Percentiles rank a stretch among this genome's conserved stretches.
Evolutionary conservation across 257 asterid species (phyloP).

Genomic region (Ballota nigra): DNA sequence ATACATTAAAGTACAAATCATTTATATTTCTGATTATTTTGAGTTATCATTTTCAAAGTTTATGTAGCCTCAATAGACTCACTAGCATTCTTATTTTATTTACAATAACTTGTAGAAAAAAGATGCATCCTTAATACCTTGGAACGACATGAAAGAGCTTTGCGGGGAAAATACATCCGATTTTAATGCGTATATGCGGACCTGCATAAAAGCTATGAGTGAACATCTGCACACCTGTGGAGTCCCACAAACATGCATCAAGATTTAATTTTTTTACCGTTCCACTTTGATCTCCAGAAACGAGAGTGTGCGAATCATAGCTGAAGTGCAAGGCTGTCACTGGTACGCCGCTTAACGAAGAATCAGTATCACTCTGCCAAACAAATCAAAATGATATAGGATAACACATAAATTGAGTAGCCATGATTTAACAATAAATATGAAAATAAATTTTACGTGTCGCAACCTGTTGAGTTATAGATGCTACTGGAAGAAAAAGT

Average conservation of each 20-base stretch:
- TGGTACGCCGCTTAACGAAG: conserved; percentile 67
- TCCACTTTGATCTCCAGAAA: conserved; percentile 94
- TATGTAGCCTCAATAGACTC: not conserved
- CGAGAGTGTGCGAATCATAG: conserved; percentile 50
- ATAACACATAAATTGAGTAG: not conserved
- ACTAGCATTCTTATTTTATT: no score
- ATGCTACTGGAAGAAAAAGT: conserved; percentile 61
- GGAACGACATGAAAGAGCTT: conserved; percentile 56
- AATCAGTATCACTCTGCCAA: conserved; percentile 73
- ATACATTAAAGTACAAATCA: conserved; percentile 15
- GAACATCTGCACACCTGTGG: conserved; percentile 3
- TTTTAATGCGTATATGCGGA: conserved; percentile 70
- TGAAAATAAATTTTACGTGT: not conserved
- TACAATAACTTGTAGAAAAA: conserved; percentile 2
- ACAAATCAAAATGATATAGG: conserved; percentile 9
- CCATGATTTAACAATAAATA: not conserved
- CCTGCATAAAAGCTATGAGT: conserved; percentile 45
- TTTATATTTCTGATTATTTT: not conserved
- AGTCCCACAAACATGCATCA: conserved; percentile 14
- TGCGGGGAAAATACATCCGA: conserved; percentile 70
- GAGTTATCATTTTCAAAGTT: not conserved
- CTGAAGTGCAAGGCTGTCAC: conserved; percentile 64
- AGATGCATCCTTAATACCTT: conserved; percentile 47
- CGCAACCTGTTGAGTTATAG: conserved; percentile 75
- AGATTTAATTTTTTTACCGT: conserved; percentile 40